Evolutionary conservation across 2,329 filamentous ascomycete species (phyloP).

Genomic region (Alternaria conjuncta): DNA sequence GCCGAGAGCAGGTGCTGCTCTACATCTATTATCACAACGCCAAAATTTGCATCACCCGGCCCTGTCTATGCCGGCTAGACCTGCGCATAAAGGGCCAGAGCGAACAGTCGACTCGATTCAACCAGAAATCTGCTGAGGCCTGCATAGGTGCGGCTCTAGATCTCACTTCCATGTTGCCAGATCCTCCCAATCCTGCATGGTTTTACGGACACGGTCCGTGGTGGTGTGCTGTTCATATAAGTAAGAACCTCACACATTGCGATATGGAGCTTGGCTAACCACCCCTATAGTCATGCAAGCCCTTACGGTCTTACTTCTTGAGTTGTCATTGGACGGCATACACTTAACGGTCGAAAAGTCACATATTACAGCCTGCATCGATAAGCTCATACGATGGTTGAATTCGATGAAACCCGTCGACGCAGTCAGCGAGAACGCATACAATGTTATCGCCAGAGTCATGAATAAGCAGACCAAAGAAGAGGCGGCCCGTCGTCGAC

Average conservation of each 20-base stretch:
- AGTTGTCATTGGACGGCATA: constrained; percentile 36
- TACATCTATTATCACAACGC: constrained; percentile 42
- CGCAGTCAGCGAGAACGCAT: constrained; percentile 39
- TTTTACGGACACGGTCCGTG: constrained; percentile 40
- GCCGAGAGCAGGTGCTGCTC: constrained; percentile 25
- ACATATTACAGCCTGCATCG: constrained; percentile 27
- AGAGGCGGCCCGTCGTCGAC: not conserved
- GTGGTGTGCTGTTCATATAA: constrained; percentile 47
- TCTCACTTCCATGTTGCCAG: constrained; percentile 41
- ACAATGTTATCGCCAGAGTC: constrained; percentile 19
- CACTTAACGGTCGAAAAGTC: constrained; percentile 33
- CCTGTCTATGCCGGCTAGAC: constrained; percentile 48
- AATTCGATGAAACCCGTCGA: constrained; percentile 33
- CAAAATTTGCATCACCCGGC: constrained; percentile 47
- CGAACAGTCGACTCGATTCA: constrained; percentile 35
- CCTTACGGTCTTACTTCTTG: constrained; percentile 45
- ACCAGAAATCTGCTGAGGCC: constrained; percentile 35
- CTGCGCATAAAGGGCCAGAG: constrained; percentile 41
- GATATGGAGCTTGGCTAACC: not conserved
- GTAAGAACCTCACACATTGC: not conserved
- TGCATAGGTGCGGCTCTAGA: constrained; percentile 45
- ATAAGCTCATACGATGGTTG: constrained; percentile 43
- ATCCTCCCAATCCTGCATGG: constrained; percentile 24
- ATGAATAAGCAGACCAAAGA: constrained; percentile 8
- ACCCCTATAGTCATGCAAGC: constrained; percentile 46